Conservation (phyloP, 2,329 filamentous ascomycete species). For the Paraconiothyrium brasiliense region DNA sequence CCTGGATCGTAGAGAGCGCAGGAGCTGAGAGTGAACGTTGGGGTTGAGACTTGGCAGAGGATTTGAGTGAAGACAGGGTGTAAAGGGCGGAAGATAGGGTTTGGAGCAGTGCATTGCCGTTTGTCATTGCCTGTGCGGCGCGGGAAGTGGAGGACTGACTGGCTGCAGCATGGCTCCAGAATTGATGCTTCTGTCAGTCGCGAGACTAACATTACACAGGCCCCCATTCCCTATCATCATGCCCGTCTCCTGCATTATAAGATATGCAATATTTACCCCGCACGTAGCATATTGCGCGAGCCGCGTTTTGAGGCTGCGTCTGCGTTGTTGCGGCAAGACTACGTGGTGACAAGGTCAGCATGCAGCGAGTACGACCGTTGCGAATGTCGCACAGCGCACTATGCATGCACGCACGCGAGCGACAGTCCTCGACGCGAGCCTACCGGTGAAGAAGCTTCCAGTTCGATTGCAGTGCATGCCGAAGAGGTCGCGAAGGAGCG, state of each 20-base stretch:
- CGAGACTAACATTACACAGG: neutral
- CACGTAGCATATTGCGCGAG: neutral
- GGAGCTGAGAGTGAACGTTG: neutral
- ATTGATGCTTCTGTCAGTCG: neutral
- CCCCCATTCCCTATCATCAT: neutral
- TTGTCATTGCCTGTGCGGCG: neutral
- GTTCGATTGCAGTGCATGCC: constrained; percentile 8
- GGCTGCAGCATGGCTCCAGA: neutral
- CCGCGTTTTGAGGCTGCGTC: neutral
- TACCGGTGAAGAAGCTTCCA: constrained; percentile 21
- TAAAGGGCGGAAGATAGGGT: neutral
- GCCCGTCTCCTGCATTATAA: neutral
- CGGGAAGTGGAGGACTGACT: neutral
- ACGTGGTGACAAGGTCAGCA: too few relatives aligned
- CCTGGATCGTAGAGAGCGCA: neutral
- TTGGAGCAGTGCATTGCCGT: neutral
- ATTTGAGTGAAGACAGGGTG: too few relatives aligned
- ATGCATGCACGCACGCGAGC: constrained; percentile 13
- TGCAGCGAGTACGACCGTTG: constrained; percentile 5
- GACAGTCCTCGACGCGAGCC: neutral
- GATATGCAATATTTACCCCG: constrained; percentile 3
- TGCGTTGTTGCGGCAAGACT: neutral
- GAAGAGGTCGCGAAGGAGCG: constrained; percentile 7
- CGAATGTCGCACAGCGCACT: constrained; percentile 11
- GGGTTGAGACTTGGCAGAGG: neutral